Evolutionary conservation across 2,329 filamentous ascomycete species (phyloP).

Genomic region (Hymenoscyphus repandus): DNA sequence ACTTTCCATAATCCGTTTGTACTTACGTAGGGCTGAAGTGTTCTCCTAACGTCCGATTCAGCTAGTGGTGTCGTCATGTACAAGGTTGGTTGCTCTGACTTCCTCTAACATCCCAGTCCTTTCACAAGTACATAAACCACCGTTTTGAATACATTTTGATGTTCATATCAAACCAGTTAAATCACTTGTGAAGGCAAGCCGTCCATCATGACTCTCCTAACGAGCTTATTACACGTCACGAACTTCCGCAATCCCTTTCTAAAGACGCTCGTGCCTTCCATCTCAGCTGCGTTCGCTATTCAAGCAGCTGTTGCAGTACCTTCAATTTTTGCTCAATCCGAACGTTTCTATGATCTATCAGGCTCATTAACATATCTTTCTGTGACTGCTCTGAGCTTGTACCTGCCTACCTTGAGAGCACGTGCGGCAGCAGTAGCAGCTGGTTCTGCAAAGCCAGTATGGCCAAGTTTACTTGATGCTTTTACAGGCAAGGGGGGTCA

Average conservation of each 20-base stretch:
- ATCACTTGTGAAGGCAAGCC: neutral
- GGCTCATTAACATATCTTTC: constrained; percentile 62
- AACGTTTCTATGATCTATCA: constrained; percentile 64
- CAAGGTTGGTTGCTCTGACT: neutral
- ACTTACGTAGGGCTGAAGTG: neutral
- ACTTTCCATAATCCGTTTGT: neutral
- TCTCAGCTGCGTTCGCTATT: constrained; percentile 57
- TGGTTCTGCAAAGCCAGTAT: constrained; percentile 36
- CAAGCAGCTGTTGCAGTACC: constrained; percentile 59
- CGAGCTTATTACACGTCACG: constrained; percentile 38
- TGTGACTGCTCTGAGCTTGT: constrained; percentile 56
- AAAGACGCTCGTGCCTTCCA: constrained; percentile 55
- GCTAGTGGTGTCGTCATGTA: neutral
- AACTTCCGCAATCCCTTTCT: constrained; percentile 59
- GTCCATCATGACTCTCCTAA: constrained; percentile 1
- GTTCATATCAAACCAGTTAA: neutral
- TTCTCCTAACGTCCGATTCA: neutral
- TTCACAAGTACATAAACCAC: neutral
- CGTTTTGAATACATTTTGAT: neutral
- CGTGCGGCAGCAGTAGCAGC: constrained; percentile 41
- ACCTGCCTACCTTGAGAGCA: constrained; percentile 53
- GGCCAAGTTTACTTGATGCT: constrained; percentile 42
- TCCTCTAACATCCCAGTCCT: neutral
- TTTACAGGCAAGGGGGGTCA: constrained; percentile 37
- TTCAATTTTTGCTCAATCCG: constrained; percentile 53